These are phyloP conservation scores for Globisporangium recalcitrans DNA, from an alignment of 352 stramenopile species.

Conservation along the genomic window DNA sequence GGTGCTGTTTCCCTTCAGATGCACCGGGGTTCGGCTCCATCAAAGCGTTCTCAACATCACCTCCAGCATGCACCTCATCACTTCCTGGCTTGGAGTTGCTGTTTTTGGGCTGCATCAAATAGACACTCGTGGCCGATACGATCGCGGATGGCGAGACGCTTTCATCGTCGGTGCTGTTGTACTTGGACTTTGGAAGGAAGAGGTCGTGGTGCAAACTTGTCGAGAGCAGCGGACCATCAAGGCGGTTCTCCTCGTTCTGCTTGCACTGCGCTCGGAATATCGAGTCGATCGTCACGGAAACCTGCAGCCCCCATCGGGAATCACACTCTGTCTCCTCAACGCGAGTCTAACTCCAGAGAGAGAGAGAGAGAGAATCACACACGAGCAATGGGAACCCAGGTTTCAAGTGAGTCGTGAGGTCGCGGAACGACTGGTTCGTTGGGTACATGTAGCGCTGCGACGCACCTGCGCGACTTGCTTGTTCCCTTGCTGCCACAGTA, in stretches of 20 bases:
- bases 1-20: neutral
- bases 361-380: neutral
- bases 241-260: neutral
- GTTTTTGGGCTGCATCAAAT: neutral
- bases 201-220: slow-evolving; percentile 15
- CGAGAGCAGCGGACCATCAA: neutral
- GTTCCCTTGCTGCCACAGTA: slow-evolving; percentile 29
- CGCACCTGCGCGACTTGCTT: slow-evolving; percentile 26
- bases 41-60: neutral
- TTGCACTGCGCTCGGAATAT: slow-evolving; percentile 10
- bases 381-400: too few species aligned
- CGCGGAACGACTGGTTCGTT: neutral
- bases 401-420: neutral
- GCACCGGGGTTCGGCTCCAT: neutral
- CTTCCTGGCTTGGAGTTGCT: neutral
- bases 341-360: slow-evolving; percentile 20
- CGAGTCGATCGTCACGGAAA: slow-evolving; percentile 17
- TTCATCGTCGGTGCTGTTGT: slow-evolving; percentile 6
- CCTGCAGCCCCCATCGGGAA: slow-evolving; percentile 34
- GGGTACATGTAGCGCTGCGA: neutral
- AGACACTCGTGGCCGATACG: neutral
- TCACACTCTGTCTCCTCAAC: slow-evolving; percentile 20
- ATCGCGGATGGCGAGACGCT: neutral
- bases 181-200: slow-evolving; percentile 36
- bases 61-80: neutral